Conservation (phyloP, 257 asterid genomes). For the Jasminum sambac region DNA sequence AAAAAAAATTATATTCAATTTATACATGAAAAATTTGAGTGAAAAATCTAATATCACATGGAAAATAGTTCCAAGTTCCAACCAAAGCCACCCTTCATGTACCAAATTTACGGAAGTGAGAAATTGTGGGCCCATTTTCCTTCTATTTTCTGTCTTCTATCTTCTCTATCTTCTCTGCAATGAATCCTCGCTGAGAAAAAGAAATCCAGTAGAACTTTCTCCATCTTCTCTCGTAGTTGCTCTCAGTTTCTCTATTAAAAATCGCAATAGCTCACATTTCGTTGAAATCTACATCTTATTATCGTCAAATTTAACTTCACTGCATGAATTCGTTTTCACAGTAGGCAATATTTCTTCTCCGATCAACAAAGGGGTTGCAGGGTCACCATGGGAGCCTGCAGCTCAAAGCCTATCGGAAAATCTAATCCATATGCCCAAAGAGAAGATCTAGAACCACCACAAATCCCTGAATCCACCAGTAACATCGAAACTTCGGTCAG, state of each 20-base stretch:
- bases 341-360: neutral
- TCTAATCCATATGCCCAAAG: slow-evolving; percentile 53
- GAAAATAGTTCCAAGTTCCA: no score
- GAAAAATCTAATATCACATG: no score
- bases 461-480: slow-evolving; percentile 18
- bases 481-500: slow-evolving; percentile 23
- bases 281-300: neutral
- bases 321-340: neutral
- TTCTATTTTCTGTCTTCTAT: no score
- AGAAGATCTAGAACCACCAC: slow-evolving; percentile 23
- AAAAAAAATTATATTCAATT: no score
- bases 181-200: neutral
- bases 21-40: no score
- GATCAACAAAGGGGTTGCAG: neutral
- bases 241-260: neutral
- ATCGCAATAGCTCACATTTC: neutral
- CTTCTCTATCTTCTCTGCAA: neutral
- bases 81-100: no score
- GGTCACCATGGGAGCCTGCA: slow-evolving; percentile 50
- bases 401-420: slow-evolving; percentile 50
- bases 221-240: neutral
- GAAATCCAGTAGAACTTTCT: neutral
- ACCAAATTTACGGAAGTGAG: no score
- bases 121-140: no score
- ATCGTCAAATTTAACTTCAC: neutral